Evolutionary conservation across 768 basidiomycete species (phyloP), one percentile per base, ranked within the genome.

Genomic region (Suillus occidentalis): DNA sequence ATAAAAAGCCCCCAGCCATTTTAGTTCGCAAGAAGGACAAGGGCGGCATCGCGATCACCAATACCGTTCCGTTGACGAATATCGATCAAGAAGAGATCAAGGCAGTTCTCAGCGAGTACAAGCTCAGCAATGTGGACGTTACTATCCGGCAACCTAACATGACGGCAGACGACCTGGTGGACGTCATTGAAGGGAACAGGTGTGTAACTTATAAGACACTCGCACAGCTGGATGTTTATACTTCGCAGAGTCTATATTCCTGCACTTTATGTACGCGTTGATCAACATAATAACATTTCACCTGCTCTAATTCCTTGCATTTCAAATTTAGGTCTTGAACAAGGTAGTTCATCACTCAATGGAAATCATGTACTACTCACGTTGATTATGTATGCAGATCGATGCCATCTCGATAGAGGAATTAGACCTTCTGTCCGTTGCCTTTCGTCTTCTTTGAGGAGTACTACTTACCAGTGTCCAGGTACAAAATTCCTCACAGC

Each of bases 361-460:
- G 42, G 55, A 13, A 28, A 12, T 49, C 63, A 25, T 42, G 22
- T 56, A 9, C n/a, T 37, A 39, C 45, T 68, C 40, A 68, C 39
- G 25, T 28, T 63, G 3, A 20, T 55, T 13, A n/a, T 55, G 66
- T 47, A 16, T 64, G n/a, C 66, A 94, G 89, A 95, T 97, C 73
- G 97, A 99, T 76, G 97, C 94, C 22, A 99, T 98, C 72, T 96
- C 94, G 62, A 97, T 99, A 77, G 97, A 99, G 76, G 97, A 99
- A 78, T 86, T 99, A 31, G 97, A 98, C 77, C 84, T 97, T 63
- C 78, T 97, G 82, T 95, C 70, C 70, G 86, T 81, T 60, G 10
- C 56, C 52, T 50, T 37, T 40, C 1, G 7, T n/a, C 37, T 25
- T 52, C 47, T 7, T 52, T 39, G 31, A 25, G 49, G 39, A 60